Base-by-base conservation (phyloP, 306 rosid species). In the Dicorynia guianensis region DNA sequence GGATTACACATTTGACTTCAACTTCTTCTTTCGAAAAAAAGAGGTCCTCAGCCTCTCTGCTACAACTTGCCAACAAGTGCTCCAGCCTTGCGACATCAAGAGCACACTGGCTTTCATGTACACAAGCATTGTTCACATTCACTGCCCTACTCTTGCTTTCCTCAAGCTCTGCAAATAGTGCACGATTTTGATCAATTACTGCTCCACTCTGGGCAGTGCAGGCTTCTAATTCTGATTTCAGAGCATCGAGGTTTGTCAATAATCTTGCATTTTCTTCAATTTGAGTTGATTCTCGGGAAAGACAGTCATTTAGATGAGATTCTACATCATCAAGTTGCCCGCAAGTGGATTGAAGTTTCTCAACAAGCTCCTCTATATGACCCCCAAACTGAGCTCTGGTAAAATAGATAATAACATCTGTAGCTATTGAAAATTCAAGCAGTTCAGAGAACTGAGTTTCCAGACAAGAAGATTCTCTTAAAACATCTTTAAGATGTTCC, bases 11-110 rank as follows among this genome's bases (percentile, higher is more conserved):
- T 82, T 84, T 87, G 81, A 92, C 79, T 72, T 93, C 96, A 70
- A 86, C 86, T 83, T 85, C 99, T 87, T 84, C 97, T 81, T 86
- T 87, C 63, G 87, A 80, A 75, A 85, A 81, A 77, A 87, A 71
- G 81, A 96, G 84, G 75, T 76, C 85, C 84, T 85, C 89, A 78
- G 82, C 82, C 55, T 86, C 91, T 85, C 80, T 83, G 66, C 82
- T 76, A 71, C 76, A 91, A 79, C 75, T 81, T 75, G 20, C 85
- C 78, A 89, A 81, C 85, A 78, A 77, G 52, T 64, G 82, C 84
- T 87, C 88, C 87, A 88, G 80, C 74, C 82, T 89, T 83, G 82
- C 92, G 76, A 87, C 82, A 80, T 82, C 93, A 79, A 84, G 83
- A 79, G 62, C 81, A 52, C 71, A 53, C 74, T 67, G 67, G 63